Conservation (phyloP, 805 yeast genomes). For the Lipomyces kockii region DNA sequence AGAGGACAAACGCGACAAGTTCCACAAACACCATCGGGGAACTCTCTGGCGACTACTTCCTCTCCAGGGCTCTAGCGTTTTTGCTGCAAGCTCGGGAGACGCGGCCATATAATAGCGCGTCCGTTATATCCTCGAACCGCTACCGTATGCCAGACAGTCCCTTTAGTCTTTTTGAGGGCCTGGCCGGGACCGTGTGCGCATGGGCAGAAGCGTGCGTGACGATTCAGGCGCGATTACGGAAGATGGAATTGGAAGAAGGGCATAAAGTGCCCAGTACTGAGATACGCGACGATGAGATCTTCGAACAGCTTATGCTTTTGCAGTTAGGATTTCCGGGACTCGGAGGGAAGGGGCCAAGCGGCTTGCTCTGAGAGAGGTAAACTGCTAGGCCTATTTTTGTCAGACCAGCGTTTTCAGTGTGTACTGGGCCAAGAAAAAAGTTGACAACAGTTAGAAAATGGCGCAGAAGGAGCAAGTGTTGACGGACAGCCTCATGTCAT, state of each 20-base stretch:
- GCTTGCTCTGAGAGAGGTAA: too few relatives aligned
- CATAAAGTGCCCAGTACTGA: neutral
- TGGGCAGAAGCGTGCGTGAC: slow-evolving; percentile 1
- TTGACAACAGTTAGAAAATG: too few relatives aligned
- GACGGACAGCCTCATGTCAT: too few relatives aligned
- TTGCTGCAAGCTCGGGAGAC: slow-evolving; percentile 1
- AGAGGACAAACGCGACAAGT: neutral
- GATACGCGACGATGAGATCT: neutral
- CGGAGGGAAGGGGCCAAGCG: neutral
- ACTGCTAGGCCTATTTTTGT: neutral
- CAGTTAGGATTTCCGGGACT: slow-evolving; percentile 7
- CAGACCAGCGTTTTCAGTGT: too few relatives aligned
- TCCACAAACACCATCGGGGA: neutral
- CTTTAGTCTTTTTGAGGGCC: slow-evolving; percentile 2
- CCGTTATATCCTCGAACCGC: neutral
- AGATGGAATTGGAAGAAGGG: neutral
- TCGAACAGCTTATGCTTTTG: neutral
- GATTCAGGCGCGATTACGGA: neutral
- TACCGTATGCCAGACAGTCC: neutral
- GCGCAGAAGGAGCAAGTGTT: too few relatives aligned
- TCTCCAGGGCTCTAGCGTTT: neutral
- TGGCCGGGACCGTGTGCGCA: neutral
- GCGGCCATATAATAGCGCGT: neutral
- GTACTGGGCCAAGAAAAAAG: too few relatives aligned
- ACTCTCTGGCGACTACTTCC: slow-evolving; percentile 5